phyloP scores from a whole-genome alignment of 169 alveolate genomes.

The Perkinsus olseni region DNA sequence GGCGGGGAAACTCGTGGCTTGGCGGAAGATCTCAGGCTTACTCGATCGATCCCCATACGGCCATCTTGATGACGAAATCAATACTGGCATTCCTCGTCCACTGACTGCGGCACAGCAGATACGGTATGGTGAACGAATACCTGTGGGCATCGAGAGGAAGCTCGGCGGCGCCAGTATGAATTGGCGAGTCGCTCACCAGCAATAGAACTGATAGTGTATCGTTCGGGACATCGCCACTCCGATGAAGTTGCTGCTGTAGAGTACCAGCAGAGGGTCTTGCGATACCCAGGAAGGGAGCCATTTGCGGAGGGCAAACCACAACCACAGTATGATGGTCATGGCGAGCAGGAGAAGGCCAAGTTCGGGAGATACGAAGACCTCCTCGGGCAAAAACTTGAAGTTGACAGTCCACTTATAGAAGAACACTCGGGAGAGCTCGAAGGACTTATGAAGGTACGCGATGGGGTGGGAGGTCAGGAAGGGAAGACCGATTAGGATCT shows the following conservation, averaged over 20 bases:
- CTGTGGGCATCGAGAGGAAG: background rate
- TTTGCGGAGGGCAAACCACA: background rate
- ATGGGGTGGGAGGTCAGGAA: background rate
- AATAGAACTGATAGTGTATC: background rate
- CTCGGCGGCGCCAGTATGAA: background rate
- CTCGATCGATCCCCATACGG: background rate
- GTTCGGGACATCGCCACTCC: background rate
- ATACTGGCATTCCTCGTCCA: background rate
- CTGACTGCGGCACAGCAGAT: background rate
- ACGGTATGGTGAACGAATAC: background rate
- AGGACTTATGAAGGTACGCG: background rate
- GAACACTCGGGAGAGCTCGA: background rate
- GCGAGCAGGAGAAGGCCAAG: background rate
- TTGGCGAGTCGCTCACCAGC: background rate
- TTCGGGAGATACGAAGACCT: background rate
- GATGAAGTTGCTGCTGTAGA: background rate
- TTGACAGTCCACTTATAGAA: slow-evolving; percentile 8
- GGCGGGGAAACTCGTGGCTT: too few species aligned
- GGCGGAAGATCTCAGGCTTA: background rate
- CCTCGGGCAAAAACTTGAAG: background rate
- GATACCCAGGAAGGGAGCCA: background rate
- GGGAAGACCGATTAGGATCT: background rate
- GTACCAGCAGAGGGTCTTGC: background rate
- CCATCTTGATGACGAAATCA: background rate
- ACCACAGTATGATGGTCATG: background rate